These are phyloP conservation scores for Meira miltonrushii DNA, from an alignment of 1,284 basidiomycete genomes.

Conservation along the genomic window DNA sequence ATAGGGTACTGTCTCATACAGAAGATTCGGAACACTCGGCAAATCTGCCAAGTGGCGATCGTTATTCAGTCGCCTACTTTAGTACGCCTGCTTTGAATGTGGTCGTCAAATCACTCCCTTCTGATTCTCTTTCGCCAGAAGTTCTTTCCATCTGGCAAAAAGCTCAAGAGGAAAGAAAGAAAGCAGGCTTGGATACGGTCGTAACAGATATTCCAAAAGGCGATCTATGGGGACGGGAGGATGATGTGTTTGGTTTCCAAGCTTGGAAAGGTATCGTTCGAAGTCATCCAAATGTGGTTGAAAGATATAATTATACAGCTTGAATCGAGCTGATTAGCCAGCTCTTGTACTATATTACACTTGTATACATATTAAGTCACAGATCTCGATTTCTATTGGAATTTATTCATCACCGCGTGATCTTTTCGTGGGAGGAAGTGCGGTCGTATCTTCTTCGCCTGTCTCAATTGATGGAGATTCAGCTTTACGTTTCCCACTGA, in stretches of 20 bases:
- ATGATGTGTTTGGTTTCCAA: conserved; percentile 31
- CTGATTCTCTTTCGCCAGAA: conserved; percentile 18
- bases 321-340: neutral
- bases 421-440: neutral
- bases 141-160: conserved; percentile 20
- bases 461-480: no score
- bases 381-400: neutral
- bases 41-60: neutral
- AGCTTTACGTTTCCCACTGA: neutral
- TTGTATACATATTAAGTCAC: neutral
- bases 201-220: conserved; percentile 29
- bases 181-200: neutral
- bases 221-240: conserved; percentile 23
- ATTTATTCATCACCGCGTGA: neutral
- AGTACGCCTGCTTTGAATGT: conserved; percentile 30
- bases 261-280: conserved; percentile 37
- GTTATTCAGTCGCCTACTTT: conserved; percentile 35
- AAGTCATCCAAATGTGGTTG: conserved; percentile 22
- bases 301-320: conserved; percentile 7
- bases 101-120: conserved; percentile 18
- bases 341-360: neutral
- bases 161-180: conserved; percentile 16
- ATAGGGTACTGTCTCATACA: conserved; percentile 25
- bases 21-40: neutral
- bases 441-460: conserved; percentile 1